Conservation (phyloP, 495 filamentous ascomycete genomes). For the Parmelia sp. region DNA sequence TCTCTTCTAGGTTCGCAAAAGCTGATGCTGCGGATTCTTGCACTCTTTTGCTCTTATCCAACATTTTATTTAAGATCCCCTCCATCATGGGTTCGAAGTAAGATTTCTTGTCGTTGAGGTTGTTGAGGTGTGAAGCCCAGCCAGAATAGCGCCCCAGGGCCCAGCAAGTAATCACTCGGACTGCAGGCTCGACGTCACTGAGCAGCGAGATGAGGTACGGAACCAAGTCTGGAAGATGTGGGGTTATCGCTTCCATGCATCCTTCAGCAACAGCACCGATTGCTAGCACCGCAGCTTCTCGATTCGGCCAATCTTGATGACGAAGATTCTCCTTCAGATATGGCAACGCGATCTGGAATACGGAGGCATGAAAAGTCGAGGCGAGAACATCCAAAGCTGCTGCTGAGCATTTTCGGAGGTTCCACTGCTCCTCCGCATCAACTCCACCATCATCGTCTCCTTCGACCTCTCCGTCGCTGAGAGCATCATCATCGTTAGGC, state of each 20-base stretch:
- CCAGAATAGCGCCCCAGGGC: slow-evolving; percentile 87
- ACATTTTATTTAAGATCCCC: slow-evolving; percentile 86
- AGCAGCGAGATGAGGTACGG: slow-evolving; percentile 85
- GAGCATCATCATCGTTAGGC: slow-evolving; percentile 55
- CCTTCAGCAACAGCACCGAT: slow-evolving; percentile 93
- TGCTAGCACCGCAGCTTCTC: slow-evolving; percentile 91
- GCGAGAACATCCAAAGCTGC: slow-evolving; percentile 93
- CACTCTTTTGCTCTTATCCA: slow-evolving; percentile 94
- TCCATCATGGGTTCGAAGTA: slow-evolving; percentile 98
- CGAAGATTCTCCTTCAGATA: slow-evolving; percentile 87
- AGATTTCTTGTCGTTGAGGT: slow-evolving; percentile 56
- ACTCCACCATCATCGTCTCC: slow-evolving; percentile 68
- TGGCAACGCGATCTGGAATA: slow-evolving; percentile 86
- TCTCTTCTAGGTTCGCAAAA: slow-evolving; percentile 93
- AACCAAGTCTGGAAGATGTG: slow-evolving; percentile 84
- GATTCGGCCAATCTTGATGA: slow-evolving; percentile 82
- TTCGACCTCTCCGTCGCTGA: slow-evolving; percentile 86
- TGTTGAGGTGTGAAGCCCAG: slow-evolving; percentile 77
- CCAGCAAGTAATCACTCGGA: slow-evolving; percentile 97
- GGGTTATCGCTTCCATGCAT: slow-evolving; percentile 82
- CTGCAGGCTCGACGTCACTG: slow-evolving; percentile 80
- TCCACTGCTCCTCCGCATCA: slow-evolving; percentile 92
- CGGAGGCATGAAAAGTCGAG: slow-evolving; percentile 75
- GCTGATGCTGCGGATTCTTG: slow-evolving; percentile 95
- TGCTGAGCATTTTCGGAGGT: slow-evolving; percentile 93